Base-by-base conservation (phyloP, 768 basidiomycete genomes). In the Calocera cornea region DNA sequence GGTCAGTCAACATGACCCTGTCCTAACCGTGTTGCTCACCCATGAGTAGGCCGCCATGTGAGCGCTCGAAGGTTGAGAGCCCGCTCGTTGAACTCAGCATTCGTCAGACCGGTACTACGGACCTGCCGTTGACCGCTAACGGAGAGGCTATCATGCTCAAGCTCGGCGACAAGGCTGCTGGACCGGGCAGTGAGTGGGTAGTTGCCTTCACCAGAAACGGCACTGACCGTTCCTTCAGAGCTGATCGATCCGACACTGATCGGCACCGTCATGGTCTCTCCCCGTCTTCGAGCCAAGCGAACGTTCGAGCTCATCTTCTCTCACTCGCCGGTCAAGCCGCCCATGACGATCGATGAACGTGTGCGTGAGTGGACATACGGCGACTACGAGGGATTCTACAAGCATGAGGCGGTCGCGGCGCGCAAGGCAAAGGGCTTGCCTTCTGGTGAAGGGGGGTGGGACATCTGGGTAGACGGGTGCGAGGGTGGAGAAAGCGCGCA, bases 381-480 rank as follows among this genome's bases (percentile, higher is more conserved):
- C 27, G 54, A 27, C 24, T 60, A 60, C 31, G 54, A 60, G 19
- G 54, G 54, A 3, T 33, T 60, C 27, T 33, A 29, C 31, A 33
- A 27, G 27, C 7, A 33, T 2, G 27, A 60, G 19, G 54, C 54
- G 5, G 54, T 27, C 22, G 54, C 54, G 11, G 7, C 31, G 27
- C 54, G 54, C 22, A 22, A 12, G 11, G 24, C 24, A 19, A 27
- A 19, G 24, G 54, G 54, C 5, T 2, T 60, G 5, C 54, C 31
- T 7, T 60, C 54, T 60, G 54, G 27, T 22, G 54, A 60, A 31
- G 54, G 19, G 7, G 54, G 54, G 27, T 60, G 54, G 54, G 54
- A 60, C 31, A 60, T 60, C 54, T 60, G 54, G 54, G 31, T 60
- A 2, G 54, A 60, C 31, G 54, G 54, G 54, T 60, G 54, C 31